phyloP scores from a whole-genome alignment of 306 rosid genomes.

The Cicer cuneatum region DNA sequence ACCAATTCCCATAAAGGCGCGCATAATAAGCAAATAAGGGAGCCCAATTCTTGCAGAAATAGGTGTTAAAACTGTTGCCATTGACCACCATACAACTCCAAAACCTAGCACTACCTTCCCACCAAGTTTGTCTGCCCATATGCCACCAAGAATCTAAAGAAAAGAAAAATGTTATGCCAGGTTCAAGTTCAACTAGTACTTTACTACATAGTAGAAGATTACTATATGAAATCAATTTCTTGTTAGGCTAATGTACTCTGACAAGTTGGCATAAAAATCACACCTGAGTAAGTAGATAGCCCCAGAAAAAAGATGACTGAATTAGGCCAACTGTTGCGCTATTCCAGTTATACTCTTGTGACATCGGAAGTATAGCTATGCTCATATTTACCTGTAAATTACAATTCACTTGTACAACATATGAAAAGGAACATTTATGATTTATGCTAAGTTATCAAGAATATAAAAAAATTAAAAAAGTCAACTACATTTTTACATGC shows the following conservation, averaged over 20 bases:
- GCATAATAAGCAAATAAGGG: constrained; percentile 80
- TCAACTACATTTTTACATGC: background rate
- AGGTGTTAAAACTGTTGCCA: constrained; percentile 87
- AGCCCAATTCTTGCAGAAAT: constrained; percentile 88
- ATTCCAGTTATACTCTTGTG: constrained; percentile 88
- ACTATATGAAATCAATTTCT: constrained; percentile 2
- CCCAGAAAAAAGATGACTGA: constrained; percentile 98
- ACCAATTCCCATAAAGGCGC: constrained; percentile 94
- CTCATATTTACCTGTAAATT: constrained; percentile 85
- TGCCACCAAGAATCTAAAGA: constrained; percentile 85
- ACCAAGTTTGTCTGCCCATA: constrained; percentile 98
- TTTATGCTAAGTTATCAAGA: background rate
- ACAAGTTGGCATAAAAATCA: constrained; percentile 26
- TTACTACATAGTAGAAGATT: constrained; percentile 26
- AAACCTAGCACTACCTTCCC: constrained; percentile 92
- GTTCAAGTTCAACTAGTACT: constrained; percentile 8
- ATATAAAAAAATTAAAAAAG: background rate
- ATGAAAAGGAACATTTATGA: constrained; percentile 22
- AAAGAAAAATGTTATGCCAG: constrained; percentile 30
- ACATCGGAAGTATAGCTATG: constrained; percentile 97
- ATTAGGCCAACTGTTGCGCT: constrained; percentile 93
- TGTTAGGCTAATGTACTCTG: constrained; percentile 17
- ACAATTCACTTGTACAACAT: constrained; percentile 22
- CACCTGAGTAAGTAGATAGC: constrained; percentile 95
- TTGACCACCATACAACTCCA: constrained; percentile 96